A percentile compares a stretch with the other conserved stretches of the same genome.
Evolutionary conservation across 2,329 filamentous ascomycete genomes (phyloP).

Genomic region (Fusarium circinatum): DNA sequence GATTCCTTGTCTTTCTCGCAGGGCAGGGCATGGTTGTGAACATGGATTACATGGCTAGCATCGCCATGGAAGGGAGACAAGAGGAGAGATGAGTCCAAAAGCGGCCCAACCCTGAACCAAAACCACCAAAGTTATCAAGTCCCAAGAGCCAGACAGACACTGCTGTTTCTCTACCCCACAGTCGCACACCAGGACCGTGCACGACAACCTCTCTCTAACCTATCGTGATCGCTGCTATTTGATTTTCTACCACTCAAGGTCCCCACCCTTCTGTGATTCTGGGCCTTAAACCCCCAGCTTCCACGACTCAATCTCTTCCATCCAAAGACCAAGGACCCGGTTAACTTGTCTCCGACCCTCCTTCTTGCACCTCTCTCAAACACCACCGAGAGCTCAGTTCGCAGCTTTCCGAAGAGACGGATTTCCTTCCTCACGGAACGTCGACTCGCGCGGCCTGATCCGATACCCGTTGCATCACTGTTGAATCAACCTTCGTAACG

Average conservation of each 20-base stretch:
- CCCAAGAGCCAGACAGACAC: conserved; percentile 3
- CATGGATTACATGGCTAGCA: conserved; percentile 6
- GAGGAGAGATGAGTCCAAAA: conserved; percentile 6
- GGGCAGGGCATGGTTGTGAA: neutral
- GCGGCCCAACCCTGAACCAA: conserved; percentile 21
- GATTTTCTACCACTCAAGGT: conserved; percentile 29
- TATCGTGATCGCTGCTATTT: conserved; percentile 41
- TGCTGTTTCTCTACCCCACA: conserved; percentile 44
- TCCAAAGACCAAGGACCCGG: conserved; percentile 27
- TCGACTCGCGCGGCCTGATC: neutral
- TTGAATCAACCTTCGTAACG: conserved; percentile 2
- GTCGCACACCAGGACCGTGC: conserved; percentile 39
- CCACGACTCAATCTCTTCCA: conserved; percentile 38
- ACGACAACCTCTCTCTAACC: conserved; percentile 34
- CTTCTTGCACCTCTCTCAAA: conserved; percentile 29
- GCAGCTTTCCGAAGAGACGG: neutral
- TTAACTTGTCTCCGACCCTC: conserved; percentile 31
- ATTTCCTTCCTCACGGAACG: conserved; percentile 9
- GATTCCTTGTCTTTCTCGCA: conserved; percentile 18
- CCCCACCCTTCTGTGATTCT: conserved; percentile 34
- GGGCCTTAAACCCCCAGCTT: conserved; percentile 44
- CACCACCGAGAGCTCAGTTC: conserved; percentile 11
- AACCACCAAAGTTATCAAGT: neutral
- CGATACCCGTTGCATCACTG: conserved; percentile 7
- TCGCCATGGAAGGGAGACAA: conserved; percentile 4